Percentiles rank a stretch among this genome's conserved stretches.
Evolutionary conservation across 2,329 filamentous ascomycete species (phyloP).

Genomic region (Raffaelea arxii): DNA sequence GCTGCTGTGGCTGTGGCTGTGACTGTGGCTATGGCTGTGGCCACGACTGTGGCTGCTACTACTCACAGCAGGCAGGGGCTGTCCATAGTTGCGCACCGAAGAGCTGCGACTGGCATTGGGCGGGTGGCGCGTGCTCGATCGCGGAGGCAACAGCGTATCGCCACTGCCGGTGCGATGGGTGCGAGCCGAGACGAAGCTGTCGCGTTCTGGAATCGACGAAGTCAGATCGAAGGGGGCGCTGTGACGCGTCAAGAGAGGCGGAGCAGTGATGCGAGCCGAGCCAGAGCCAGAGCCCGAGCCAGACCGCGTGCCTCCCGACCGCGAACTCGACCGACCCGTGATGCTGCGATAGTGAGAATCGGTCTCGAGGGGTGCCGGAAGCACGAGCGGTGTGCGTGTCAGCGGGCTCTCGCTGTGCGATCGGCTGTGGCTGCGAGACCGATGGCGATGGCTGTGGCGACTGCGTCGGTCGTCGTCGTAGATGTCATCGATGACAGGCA

Average conservation of each 20-base stretch:
- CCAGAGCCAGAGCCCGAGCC: constrained; percentile 26
- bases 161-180: constrained; percentile 6
- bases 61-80: too few relatives aligned
- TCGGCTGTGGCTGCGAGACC: not conserved
- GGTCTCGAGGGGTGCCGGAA: too few relatives aligned
- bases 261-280: constrained; percentile 22
- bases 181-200: constrained; percentile 33
- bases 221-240: constrained; percentile 10
- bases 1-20: constrained; percentile 12
- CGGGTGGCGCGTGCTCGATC: not conserved
- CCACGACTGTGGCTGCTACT: constrained; percentile 12
- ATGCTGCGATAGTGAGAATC: too few relatives aligned
- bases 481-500: not conserved
- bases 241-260: constrained; percentile 14
- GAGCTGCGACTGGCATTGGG: constrained; percentile 11
- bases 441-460: not conserved
- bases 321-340: too few relatives aligned
- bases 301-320: too few relatives aligned
- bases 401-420: not conserved
- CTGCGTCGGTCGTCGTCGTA: not conserved
- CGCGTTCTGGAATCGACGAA: constrained; percentile 21
- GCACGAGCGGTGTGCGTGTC: not conserved
- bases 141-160: not conserved
- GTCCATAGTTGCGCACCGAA: constrained; percentile 7
- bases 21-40: not conserved